A percentile compares a stretch with the other conserved stretches of the same genome.
These are phyloP conservation scores for Hymenoscyphus salicellus DNA, from an alignment of 2,329 filamentous ascomycete genomes.

Conservation along the genomic window DNA sequence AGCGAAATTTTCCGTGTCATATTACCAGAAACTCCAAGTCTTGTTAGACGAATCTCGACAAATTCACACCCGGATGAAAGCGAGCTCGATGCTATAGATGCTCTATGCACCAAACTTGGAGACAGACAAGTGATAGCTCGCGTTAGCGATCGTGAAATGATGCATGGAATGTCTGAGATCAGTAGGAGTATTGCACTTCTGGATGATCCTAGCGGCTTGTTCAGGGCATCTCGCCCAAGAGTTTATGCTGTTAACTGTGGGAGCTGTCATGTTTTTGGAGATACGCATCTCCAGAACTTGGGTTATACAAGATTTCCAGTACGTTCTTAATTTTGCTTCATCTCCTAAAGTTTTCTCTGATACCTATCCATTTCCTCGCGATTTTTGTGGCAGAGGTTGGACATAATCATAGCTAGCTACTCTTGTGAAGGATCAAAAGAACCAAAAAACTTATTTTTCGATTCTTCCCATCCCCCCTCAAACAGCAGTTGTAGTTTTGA, in stretches of 20 bases:
- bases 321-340: slow-evolving; percentile 16
- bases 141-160: slow-evolving; percentile 41
- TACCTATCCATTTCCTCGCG: background rate
- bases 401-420: background rate
- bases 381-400: background rate
- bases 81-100: slow-evolving; percentile 40
- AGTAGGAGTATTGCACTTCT: slow-evolving; percentile 37
- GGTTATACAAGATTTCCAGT: slow-evolving; percentile 33
- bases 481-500: background rate
- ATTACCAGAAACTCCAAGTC: slow-evolving; percentile 39
- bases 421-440: background rate
- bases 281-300: slow-evolving; percentile 36
- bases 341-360: background rate
- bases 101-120: slow-evolving; percentile 36
- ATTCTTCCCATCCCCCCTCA: background rate
- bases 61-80: slow-evolving; percentile 35
- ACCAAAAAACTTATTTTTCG: background rate
- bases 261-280: slow-evolving; percentile 38
- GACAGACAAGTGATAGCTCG: slow-evolving; percentile 39
- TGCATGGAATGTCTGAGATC: slow-evolving; percentile 38
- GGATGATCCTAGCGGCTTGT: slow-evolving; percentile 38
- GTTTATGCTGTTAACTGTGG: slow-evolving; percentile 40
- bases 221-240: slow-evolving; percentile 33
- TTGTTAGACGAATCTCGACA: slow-evolving; percentile 28
- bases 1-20: slow-evolving; percentile 39